Base-by-base conservation (phyloP, 2,329 filamentous ascomycete genomes). In the Botrytis hyacinthi region DNA sequence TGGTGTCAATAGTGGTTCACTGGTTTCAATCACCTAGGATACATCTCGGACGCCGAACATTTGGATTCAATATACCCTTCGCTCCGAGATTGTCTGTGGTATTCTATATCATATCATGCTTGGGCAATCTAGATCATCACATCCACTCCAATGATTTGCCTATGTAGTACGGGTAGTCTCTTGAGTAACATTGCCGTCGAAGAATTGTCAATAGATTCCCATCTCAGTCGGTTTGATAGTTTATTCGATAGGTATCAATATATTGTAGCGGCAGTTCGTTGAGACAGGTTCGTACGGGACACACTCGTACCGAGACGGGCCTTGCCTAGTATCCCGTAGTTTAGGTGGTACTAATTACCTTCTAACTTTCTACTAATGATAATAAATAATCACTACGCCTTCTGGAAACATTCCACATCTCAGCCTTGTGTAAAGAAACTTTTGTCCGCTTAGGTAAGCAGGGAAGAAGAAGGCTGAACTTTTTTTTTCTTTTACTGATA, bases 401-500 rank as follows among this genome's bases (percentile, higher is more conserved):
- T 54, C 51, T 18, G 16, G 51, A 54, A 54, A 29, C 51, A 29
- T 29, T 54, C 14, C 65, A 26, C 9, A 18, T 32, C 26, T 44
- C 69, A 71, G 69, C 69, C 69, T 71, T 37, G 69, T 42, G 26
- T 2, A 26, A 18, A 20, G 26, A 32, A 48, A n/a, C 37, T 37
- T 61, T 37, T 37, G 51, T 40, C 29, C 22, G 16, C 63, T 51
- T 51, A n/a, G 48, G 48, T 51, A 46, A 46, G 22, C 44, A 10
- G 14, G n/a, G 8, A 40, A 57, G 14, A 37, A 57, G 42, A 61
- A 71, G 69, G 67, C 71, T 73, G 71, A 69, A 48, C 26, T 5
- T 12, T 44, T 70, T 70, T 70, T 61, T 68, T 69, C 70, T 66
- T 29, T 32, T 32, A 40, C 26, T 60, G 44, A 54, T 51, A 54